Evolutionary conservation across 75 land plant genomes (phyloP), one percentile per base, ranked within the genome.

Genomic region (Larix kaempferi): DNA sequence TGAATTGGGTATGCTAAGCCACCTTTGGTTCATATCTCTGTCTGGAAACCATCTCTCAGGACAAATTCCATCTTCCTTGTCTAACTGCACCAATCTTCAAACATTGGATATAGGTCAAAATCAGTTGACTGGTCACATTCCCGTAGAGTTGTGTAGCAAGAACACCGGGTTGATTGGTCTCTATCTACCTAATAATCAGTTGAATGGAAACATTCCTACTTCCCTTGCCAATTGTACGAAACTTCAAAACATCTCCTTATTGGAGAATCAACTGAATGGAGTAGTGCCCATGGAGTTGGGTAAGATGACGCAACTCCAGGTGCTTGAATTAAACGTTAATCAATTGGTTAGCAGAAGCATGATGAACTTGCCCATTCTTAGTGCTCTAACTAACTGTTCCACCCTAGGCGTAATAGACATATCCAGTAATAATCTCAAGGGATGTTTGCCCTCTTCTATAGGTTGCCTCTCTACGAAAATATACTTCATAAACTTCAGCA

Each of bases 181-280:
- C 0, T 29, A 29, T 29, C 33, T 79, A 19, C 15, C 35, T 59
- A 59, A 62, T 69, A 83, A 83, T 69, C 25, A 23, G n/a, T 67
- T 83, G 65, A 79, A 65, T 61, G 81, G 77, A 19, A 64, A 77
- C 26, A 75, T 83, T 11, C 77, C 84, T 1, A 58, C 75, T 6
- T 23, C 82, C 6, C 58, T 82, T 11, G 80, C 59, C 22, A 82
- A 82, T 71, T 82, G 84, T 73, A 78, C 81, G 1, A 57, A 26
- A 2, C 57, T 83, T 26, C 57, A 39, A 12, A 25, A 13, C 10
- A 5, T 81, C 21, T 58, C 62, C 21, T 64, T 81, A 10, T 1
- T 74, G 5, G 65, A 59, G 54, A 81, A 81, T 33, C 13, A 21
- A 27, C 63, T 81, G 0, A 63, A 52, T 21, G 83, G 83, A 6